Conservation (phyloP, 176 grass and related monocot species). For the Aechmea fasciata region DNA sequence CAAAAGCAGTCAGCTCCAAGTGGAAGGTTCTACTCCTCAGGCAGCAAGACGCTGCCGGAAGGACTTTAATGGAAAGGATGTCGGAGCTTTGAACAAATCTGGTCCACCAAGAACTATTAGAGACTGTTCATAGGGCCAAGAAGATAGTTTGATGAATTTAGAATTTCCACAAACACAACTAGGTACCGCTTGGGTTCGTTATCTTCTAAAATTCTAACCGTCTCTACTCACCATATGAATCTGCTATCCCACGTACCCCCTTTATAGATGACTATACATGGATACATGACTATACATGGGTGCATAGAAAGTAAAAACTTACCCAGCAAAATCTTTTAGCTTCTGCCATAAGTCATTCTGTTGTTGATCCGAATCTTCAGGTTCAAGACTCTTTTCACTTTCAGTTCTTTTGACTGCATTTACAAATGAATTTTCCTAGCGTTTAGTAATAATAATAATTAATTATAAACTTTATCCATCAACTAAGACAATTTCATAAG, state of each 20-base stretch:
- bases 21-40: too few relatives aligned
- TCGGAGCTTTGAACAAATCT: too few relatives aligned
- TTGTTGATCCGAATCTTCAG: slow-evolving; percentile 37
- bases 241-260: neutral
- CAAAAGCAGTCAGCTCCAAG: too few relatives aligned
- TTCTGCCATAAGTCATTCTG: slow-evolving; percentile 75
- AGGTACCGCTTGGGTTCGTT: neutral
- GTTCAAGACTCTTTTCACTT: slow-evolving; percentile 22
- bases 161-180: neutral
- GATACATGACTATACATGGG: neutral
- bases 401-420: slow-evolving; percentile 43
- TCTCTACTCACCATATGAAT: neutral
- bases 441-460: neutral
- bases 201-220: neutral
- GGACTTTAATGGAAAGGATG: too few relatives aligned
- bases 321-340: slow-evolving; percentile 89
- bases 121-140: too few relatives aligned
- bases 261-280: neutral
- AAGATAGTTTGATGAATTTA: neutral
- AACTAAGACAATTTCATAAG: neutral
- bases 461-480: neutral
- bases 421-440: slow-evolving; percentile 6
- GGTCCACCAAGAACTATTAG: too few relatives aligned
- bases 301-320: slow-evolving; percentile 22
- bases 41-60: too few relatives aligned